Base-by-base conservation (phyloP, 129 eudicot genomes). In the Artemisia argyi region DNA sequence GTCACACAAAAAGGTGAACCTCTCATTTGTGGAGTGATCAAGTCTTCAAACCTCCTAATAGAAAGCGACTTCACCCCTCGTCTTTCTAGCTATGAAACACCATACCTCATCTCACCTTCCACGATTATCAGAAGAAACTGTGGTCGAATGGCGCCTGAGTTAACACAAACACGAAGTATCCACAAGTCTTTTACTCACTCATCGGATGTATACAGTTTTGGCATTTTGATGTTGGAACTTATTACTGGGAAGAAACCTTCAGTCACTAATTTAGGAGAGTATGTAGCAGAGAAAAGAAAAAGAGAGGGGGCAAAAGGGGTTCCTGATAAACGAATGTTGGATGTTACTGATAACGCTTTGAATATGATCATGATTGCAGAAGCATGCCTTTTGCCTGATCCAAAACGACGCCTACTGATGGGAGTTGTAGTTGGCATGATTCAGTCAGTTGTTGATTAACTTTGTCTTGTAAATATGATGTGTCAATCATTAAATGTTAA, bases 171-270 rank as follows among this genome's bases (percentile, higher is more conserved):
- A 56, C 78, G 76, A 64, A n/a, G 53, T 2, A 66, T 69, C 14
- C 62, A 80, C 14, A 84, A 50, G 55, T 63, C 71, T 8, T 80
- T 84, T 73, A 80, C 80, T 8, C 80, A 76, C 1, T 55, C 73
- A 28, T 79, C 84, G 7, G 87, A 79, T 54, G 84, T 79, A 8
- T 83, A 79, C 71, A 83, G 87, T 39, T 79, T 83, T 18, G 87
- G 84, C 74, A 69, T 83, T 19, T 24, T 79, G 76, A 74, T 83
- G 65, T 62, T 83, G 70, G 87, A 83, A 67, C 76, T 79, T 75
- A 80, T 83, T 8, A 83, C 82, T 0, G 84, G 87, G 39, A 83
- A 79, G 79, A 83, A 73, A 72, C 81, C 84, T 60, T 83, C 87
- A 0, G 82, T 83, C 7, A 83, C 84, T 46, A 79, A 83, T 62